These are phyloP conservation scores for Cercospora beticola DNA, from an alignment of 2,329 filamentous ascomycete species.

Conservation along the genomic window DNA sequence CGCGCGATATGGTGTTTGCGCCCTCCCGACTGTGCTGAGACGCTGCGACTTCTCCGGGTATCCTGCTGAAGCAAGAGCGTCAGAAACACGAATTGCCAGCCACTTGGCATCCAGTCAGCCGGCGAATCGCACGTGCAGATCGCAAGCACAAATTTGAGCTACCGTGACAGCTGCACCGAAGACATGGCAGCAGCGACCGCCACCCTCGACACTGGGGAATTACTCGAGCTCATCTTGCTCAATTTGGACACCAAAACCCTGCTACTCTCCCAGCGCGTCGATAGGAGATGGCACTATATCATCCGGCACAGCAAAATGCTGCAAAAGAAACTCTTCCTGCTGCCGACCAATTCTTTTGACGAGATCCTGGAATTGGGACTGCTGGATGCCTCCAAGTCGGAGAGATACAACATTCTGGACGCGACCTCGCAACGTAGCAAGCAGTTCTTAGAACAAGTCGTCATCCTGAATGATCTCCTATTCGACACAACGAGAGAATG, in stretches of 20 bases:
- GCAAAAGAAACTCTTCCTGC: conserved; percentile 27
- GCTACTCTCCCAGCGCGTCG: conserved; percentile 23
- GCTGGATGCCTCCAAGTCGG: conserved; percentile 12
- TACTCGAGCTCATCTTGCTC: conserved; percentile 23
- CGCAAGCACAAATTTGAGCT: not conserved
- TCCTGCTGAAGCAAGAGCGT: not conserved
- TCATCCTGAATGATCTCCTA: conserved; percentile 24
- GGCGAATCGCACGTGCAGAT: not conserved
- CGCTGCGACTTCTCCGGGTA: not conserved
- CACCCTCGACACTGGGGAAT: conserved; percentile 19
- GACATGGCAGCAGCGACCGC: conserved; percentile 15
- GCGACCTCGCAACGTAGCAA: conserved; percentile 22
- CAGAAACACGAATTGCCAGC: not conserved
- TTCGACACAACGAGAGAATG: conserved; percentile 24
- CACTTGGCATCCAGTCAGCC: not conserved
- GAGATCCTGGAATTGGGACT: conserved; percentile 20
- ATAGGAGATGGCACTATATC: conserved; percentile 20
- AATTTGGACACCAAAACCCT: conserved; percentile 24
- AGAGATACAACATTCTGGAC: conserved; percentile 22
- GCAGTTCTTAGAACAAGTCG: conserved; percentile 21
- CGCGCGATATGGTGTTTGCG: not conserved
- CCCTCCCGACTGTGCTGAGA: not conserved
- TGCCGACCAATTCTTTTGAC: conserved; percentile 21
- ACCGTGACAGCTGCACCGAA: not conserved
- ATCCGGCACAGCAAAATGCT: conserved; percentile 20